phyloP scores from a whole-genome alignment of 2,329 filamentous ascomycete species.

The Aureobasidium sp. region DNA sequence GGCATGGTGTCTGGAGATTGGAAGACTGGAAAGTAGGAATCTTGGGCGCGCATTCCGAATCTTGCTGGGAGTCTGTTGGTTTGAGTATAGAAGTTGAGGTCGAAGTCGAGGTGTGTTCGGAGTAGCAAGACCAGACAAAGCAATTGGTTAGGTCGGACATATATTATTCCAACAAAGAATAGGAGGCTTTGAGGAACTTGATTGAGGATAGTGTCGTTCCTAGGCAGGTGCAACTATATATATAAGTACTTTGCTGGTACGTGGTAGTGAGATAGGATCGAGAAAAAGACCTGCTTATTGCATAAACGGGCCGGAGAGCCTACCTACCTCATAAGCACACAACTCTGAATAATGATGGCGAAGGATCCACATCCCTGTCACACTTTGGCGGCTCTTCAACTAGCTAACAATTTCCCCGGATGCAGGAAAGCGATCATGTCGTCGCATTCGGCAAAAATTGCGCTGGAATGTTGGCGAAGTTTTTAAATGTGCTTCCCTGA shows the following conservation, averaged over 20 bases:
- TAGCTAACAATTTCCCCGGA: neutral
- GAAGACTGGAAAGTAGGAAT: slow-evolving; percentile 10
- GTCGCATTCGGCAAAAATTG: slow-evolving; percentile 9
- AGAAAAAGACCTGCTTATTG: neutral
- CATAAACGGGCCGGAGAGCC: neutral
- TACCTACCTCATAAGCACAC: neutral
- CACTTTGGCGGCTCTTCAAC: neutral
- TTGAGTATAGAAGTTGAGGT: slow-evolving; percentile 56
- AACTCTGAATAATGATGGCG: neutral
- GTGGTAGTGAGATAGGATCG: neutral
- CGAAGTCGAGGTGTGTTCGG: slow-evolving; percentile 37
- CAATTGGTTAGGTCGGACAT: slow-evolving; percentile 7
- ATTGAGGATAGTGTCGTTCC: neutral
- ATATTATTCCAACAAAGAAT: neutral
- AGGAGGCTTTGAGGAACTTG: neutral
- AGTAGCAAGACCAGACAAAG: slow-evolving; percentile 9
- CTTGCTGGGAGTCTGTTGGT: neutral
- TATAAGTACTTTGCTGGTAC: neutral
- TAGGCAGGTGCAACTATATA: neutral
- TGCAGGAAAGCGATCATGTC: neutral
- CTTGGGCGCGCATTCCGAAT: neutral
- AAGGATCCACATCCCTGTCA: slow-evolving; percentile 8
- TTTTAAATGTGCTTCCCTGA: neutral
- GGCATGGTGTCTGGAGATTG: slow-evolving; percentile 3
- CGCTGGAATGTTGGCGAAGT: neutral